Percentiles rank a stretch among this genome's conserved stretches.
These are phyloP conservation scores for Acanthochlamys bracteata DNA, from an alignment of 106 monocot species.

Conservation along the genomic window DNA sequence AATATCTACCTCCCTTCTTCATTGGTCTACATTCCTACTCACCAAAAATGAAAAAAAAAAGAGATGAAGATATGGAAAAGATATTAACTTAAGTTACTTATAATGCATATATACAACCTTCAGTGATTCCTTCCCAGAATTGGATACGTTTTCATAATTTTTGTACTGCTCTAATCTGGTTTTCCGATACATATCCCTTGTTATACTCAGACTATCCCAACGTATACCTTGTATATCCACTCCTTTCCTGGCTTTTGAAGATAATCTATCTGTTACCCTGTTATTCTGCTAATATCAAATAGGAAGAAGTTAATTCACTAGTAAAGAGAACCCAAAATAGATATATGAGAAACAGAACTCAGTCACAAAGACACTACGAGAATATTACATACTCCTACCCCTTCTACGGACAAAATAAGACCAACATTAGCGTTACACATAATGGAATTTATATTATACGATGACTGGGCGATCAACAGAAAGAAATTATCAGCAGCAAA, in stretches of 20 bases:
- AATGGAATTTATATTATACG: too few species aligned
- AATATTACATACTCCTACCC: too few species aligned
- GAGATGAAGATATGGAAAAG: neutral
- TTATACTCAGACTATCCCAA: slow-evolving; percentile 46
- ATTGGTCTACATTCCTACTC: slow-evolving; percentile 30
- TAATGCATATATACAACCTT: slow-evolving; percentile 8
- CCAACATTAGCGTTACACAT: too few species aligned
- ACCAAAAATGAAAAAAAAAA: neutral
- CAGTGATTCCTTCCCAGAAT: slow-evolving; percentile 36
- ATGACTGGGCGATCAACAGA: too few species aligned
- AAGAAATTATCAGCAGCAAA: too few species aligned
- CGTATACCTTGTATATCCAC: slow-evolving; percentile 67
- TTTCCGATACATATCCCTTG: slow-evolving; percentile 42
- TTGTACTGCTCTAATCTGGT: slow-evolving; percentile 51
- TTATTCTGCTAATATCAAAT: slow-evolving; percentile 19
- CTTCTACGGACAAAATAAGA: too few species aligned
- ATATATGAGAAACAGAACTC: too few species aligned
- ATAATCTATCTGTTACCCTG: slow-evolving; percentile 41
- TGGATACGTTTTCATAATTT: slow-evolving; percentile 58
- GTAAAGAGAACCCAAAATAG: too few species aligned
- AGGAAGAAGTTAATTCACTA: neutral
- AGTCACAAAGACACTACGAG: too few species aligned
- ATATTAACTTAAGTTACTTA: neutral
- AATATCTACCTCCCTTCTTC: slow-evolving; percentile 30
- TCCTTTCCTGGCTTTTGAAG: slow-evolving; percentile 49